Conservation (phyloP, 2,329 filamentous ascomycete genomes). For the Exophiala alcalophila region DNA sequence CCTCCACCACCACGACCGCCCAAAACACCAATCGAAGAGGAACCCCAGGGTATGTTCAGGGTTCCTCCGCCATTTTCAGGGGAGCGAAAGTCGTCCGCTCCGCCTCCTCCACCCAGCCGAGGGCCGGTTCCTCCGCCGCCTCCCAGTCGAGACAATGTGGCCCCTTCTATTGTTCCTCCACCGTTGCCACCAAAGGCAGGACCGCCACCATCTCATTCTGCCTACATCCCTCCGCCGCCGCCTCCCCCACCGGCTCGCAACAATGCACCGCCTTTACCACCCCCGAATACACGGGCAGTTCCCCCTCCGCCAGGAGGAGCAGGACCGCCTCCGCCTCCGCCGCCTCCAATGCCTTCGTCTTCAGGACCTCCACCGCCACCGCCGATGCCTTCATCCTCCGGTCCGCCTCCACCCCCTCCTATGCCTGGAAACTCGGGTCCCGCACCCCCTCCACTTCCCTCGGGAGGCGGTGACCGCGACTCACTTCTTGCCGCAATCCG, state of each 20-base stretch:
- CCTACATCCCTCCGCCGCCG: conserved; percentile 42
- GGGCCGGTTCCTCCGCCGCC: conserved; percentile 70
- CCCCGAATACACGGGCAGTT: conserved; percentile 51
- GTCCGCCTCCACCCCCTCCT: conserved; percentile 33
- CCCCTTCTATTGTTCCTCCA: conserved; percentile 58
- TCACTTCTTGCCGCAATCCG: conserved; percentile 49
- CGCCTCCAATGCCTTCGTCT: conserved; percentile 35
- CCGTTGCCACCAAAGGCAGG: conserved; percentile 58
- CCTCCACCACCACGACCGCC: conserved; percentile 67
- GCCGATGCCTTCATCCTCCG: conserved; percentile 33
- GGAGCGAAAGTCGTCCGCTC: conserved; percentile 58
- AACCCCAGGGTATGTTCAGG: conserved; percentile 60
- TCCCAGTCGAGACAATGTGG: conserved; percentile 50
- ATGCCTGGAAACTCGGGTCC: conserved; percentile 33
- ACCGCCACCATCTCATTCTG: conserved; percentile 18
- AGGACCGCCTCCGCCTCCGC: conserved; percentile 41
- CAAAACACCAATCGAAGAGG: conserved; percentile 69
- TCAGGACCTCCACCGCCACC: conserved; percentile 40
- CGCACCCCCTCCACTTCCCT: conserved; percentile 43
- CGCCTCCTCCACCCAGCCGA: conserved; percentile 72
- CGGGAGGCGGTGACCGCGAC: conserved; percentile 40
- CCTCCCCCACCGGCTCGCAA: conserved; percentile 46
- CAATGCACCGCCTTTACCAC: conserved; percentile 52
- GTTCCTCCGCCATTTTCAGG: conserved; percentile 79
- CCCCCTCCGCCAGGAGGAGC: conserved; percentile 44